phyloP scores from a whole-genome alignment of 2,329 filamentous ascomycete genomes.

The Onygena corvina region DNA sequence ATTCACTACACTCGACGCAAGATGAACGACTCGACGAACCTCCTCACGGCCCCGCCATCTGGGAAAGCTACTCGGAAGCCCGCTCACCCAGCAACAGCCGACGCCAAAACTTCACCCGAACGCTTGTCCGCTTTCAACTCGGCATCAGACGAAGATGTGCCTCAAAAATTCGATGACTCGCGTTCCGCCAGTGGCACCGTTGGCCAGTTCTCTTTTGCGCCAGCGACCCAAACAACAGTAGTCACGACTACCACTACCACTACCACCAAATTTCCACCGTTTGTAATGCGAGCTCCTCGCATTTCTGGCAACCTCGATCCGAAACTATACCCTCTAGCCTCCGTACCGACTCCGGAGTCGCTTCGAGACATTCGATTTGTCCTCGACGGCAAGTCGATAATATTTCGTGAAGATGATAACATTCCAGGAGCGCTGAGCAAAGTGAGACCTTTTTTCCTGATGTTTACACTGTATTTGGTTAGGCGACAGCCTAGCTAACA shows the following conservation, averaged over 20 bases:
- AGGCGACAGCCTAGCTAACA: no score
- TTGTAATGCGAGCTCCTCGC: slow-evolving; percentile 62
- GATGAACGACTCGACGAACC: not conserved
- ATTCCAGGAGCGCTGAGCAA: slow-evolving; percentile 42
- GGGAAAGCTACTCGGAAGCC: slow-evolving; percentile 2
- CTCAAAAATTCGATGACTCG: not conserved
- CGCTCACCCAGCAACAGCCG: not conserved
- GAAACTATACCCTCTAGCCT: slow-evolving; percentile 81
- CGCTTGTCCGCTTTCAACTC: not conserved
- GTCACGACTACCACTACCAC: slow-evolving; percentile 90
- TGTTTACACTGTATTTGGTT: not conserved
- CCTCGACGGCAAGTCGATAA: slow-evolving; percentile 48
- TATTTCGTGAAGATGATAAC: slow-evolving; percentile 52
- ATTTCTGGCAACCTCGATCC: slow-evolving; percentile 62
- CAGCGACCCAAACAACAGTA: slow-evolving; percentile 52
- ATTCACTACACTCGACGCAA: not conserved
- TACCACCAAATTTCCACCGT: slow-evolving; percentile 66
- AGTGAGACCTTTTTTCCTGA: slow-evolving; percentile 30
- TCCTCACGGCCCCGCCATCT: not conserved
- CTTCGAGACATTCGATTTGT: slow-evolving; percentile 68
- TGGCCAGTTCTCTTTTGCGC: slow-evolving; percentile 50
- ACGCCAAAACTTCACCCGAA: not conserved
- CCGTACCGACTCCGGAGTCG: slow-evolving; percentile 66
- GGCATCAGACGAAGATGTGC: not conserved
- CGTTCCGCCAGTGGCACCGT: slow-evolving; percentile 28